A percentile compares a stretch with the other conserved stretches of the same genome.
Conservation (phyloP, 345 rosid species). For the Boechera retrofracta region DNA sequence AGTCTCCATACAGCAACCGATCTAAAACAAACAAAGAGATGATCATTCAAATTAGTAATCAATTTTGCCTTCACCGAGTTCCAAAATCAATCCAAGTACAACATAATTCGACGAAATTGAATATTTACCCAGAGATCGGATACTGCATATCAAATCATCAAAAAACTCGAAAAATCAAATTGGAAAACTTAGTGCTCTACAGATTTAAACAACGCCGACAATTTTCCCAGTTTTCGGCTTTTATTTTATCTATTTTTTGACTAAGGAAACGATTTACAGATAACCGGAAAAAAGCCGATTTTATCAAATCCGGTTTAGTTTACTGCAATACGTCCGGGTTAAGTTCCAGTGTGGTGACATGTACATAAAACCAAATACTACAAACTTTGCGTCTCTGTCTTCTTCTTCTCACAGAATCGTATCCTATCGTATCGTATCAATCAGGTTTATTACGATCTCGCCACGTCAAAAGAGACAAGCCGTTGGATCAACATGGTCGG, state of each 20-base stretch:
- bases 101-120: constrained; percentile 5
- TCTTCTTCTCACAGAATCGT: not conserved
- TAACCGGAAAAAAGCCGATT: constrained; percentile 68
- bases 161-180: not conserved
- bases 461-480: not conserved
- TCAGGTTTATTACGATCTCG: not conserved
- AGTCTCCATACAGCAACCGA: constrained; percentile 50
- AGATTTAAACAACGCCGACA: constrained; percentile 45
- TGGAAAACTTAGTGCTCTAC: constrained; percentile 43
- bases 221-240: not conserved
- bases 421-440: constrained; percentile 4
- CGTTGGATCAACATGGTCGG: constrained; percentile 17
- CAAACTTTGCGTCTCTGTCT: not conserved
- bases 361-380: constrained; percentile 11
- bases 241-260: not conserved
- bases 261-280: constrained; percentile 34
- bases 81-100: not conserved
- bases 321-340: constrained; percentile 76
- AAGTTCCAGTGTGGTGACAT: constrained; percentile 49
- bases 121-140: constrained; percentile 44
- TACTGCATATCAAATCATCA: constrained; percentile 34
- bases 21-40: constrained; percentile 42
- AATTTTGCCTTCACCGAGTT: not conserved
- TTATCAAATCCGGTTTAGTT: constrained; percentile 65
- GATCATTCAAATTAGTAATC: constrained; percentile 12